Evolutionary conservation across 257 asterid species (phyloP).

Genomic region (Fraxinus pennsylvanica): DNA sequence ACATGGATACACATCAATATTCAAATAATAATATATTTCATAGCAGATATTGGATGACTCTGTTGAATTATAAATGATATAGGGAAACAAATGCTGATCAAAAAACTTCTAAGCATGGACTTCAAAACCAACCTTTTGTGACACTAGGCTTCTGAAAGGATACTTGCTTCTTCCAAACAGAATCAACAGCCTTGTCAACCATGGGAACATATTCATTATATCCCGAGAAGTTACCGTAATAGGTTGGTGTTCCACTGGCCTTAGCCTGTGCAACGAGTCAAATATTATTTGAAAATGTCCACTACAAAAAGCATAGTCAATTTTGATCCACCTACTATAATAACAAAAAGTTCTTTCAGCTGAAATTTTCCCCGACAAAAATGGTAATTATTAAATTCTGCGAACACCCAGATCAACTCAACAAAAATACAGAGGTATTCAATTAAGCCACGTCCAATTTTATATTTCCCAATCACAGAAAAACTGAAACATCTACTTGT

Average conservation of each 20-base stretch:
- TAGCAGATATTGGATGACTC: background rate
- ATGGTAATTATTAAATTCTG: background rate
- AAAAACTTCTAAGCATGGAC: slow-evolving; percentile 19
- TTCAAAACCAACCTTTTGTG: slow-evolving; percentile 49
- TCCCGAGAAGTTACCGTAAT: slow-evolving; percentile 50
- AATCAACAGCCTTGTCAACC: slow-evolving; percentile 84
- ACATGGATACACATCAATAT: background rate
- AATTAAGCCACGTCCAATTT: background rate
- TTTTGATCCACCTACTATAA: slow-evolving; percentile 15
- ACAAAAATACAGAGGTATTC: background rate
- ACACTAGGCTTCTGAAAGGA: slow-evolving; percentile 33
- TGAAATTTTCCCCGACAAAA: background rate
- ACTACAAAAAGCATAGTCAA: background rate
- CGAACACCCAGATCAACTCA: background rate
- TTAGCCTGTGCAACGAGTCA: slow-evolving; percentile 49
- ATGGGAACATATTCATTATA: slow-evolving; percentile 79
- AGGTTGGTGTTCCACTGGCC: slow-evolving; percentile 49
- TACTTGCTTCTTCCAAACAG: slow-evolving; percentile 59
- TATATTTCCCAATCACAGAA: slow-evolving; percentile 2
- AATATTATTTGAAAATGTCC: background rate
- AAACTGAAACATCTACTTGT: background rate
- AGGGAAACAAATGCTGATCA: slow-evolving; percentile 1
- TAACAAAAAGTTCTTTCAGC: background rate
- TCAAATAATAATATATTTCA: background rate
- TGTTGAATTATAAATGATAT: slow-evolving; percentile 2